Conservation (phyloP, 305 asterid species). For the Galium porrigens region DNA sequence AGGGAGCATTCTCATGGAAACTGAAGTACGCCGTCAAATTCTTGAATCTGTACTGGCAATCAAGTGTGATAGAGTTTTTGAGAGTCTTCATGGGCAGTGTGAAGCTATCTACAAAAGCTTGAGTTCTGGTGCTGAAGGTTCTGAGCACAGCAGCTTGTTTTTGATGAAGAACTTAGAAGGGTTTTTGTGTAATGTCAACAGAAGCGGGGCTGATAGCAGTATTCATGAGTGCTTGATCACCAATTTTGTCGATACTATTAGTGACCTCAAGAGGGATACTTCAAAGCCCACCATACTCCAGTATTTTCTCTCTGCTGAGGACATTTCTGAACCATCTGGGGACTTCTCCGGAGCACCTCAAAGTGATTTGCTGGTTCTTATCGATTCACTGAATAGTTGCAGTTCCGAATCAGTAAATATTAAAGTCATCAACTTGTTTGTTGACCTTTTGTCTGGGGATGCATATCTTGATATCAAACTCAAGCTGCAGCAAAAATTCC, state of each 20-base stretch:
- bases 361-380: constrained; percentile 59
- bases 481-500: constrained; percentile 58
- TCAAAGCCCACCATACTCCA: constrained; percentile 33
- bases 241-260: constrained; percentile 52
- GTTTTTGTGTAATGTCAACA: constrained; percentile 35
- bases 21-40: constrained; percentile 43
- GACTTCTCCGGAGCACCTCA: constrained; percentile 44
- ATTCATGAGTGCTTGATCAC: constrained; percentile 49
- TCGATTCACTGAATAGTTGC: constrained; percentile 63
- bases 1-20: constrained; percentile 36
- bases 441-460: constrained; percentile 57
- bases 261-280: constrained; percentile 52
- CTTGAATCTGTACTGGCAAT: constrained; percentile 56
- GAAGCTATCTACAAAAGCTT: constrained; percentile 49
- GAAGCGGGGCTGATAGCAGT: constrained; percentile 38
- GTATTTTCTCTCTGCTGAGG: constrained; percentile 46
- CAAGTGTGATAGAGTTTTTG: constrained; percentile 70
- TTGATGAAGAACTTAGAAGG: constrained; percentile 71
- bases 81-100: constrained; percentile 47
- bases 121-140: constrained; percentile 46
- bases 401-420: constrained; percentile 58
- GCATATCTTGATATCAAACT: constrained; percentile 38
- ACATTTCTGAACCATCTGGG: constrained; percentile 31
- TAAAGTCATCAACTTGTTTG: constrained; percentile 70
- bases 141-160: constrained; percentile 52